Base-by-base conservation (phyloP, 2,329 filamentous ascomycete genomes). In the Rutstroemia sp. region DNA sequence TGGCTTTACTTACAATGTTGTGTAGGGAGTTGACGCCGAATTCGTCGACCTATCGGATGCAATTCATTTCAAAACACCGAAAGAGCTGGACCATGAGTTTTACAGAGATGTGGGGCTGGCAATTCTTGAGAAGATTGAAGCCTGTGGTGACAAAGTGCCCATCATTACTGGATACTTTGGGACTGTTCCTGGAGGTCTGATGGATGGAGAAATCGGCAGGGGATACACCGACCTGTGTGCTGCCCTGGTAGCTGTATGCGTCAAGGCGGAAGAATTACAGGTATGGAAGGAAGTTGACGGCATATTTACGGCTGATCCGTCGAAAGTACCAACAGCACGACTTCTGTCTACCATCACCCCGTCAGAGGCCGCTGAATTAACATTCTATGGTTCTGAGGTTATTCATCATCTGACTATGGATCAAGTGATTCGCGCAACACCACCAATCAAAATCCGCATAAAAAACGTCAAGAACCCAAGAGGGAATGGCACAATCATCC, bases 321-420 rank as follows among this genome's bases (percentile, higher is more conserved):
- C 87, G 64, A 95, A 94, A 72, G 89, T 95, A 41, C 92, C 92
- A 3, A 97, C 92, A 0, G 95, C 94, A n/a, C 81, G 87, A 48
- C 78, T 99, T n/a, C 80, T 99, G 46, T 75, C 86, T 10, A 86
- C 86, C 54, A 96, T 99, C 69, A 96, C 92, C 3, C 94, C 94
- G 0, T 87, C 90, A 9, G 94, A 99, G 73, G 94, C 94, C 2
- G 92, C 94, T 12, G 94, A 99, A 72, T 77, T 99, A 75, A 97
- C 94, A 1, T 94, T 92, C 68, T 94, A 92, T 70, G 89, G 89
- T 60, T 92, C 92, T 59, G 94, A 99, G 72, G 94, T 99, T 69
- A 99, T 99, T 65, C 94, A 99, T 71, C 94, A 96, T 63, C 87
- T 96, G 70, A 99, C 94, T 66, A 97, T 99, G 92, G 92, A 97